A percentile compares a stretch with the other conserved stretches of the same genome.
Evolutionary conservation across 1,284 basidiomycete genomes (phyloP).

Genomic region (Puccinia coronata): DNA sequence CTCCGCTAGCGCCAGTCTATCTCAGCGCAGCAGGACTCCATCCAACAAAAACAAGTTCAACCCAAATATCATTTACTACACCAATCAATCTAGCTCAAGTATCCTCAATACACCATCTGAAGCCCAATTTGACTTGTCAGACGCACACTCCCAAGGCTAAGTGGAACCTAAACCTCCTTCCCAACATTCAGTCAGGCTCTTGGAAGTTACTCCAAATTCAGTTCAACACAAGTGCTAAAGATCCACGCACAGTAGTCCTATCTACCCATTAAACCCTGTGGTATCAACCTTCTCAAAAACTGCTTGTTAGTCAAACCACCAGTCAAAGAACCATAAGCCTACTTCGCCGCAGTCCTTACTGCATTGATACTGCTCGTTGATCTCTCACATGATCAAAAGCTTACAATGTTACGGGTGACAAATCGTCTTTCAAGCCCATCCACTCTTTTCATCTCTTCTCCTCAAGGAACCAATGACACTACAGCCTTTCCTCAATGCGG

Average conservation of each 20-base stretch:
- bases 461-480: constrained; percentile 10
- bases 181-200: neutral
- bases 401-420: neutral
- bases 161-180: constrained; percentile 8
- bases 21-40: neutral
- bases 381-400: neutral
- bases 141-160: neutral
- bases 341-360: constrained; percentile 3
- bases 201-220: neutral
- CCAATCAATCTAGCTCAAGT: neutral
- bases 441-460: constrained; percentile 7
- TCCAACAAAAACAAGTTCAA: constrained; percentile 25
- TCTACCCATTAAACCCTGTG: neutral
- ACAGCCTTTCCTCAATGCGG: neutral
- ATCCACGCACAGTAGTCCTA: neutral
- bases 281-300: neutral
- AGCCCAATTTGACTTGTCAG: neutral
- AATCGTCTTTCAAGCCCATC: neutral
- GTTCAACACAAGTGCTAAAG: neutral
- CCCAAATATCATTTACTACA: constrained; percentile 1
- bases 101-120: neutral
- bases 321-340: constrained; percentile 32
- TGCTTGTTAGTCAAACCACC: constrained; percentile 31
- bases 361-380: constrained; percentile 9
- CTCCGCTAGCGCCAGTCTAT: constrained; percentile 17